Evolutionary conservation across 306 rosid genomes (phyloP), one percentile per base, ranked within the genome.

Genomic region (Spatholobus suberectus): DNA sequence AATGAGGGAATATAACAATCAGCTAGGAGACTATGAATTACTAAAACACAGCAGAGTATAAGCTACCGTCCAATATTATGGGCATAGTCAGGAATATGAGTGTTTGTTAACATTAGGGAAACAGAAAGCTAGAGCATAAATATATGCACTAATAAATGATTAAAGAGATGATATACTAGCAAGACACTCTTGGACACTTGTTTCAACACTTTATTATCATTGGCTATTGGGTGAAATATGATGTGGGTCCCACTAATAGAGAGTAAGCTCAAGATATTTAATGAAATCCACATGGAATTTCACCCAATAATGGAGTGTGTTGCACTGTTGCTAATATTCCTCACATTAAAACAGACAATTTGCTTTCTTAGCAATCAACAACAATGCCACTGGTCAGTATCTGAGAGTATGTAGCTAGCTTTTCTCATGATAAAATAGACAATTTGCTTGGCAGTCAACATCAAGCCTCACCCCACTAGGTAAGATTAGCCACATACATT

Each of bases 1-100:
- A 74, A 86, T 73, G 27, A 47, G 35, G 35, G 54, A 76, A 74
- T n/a, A 61, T 49, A 74, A 58, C 34, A 29, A 80, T 81, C 84
- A 57, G 79, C 79, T 78, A 46, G 73, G 74, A 82, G 57, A 41
- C 70, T 32, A 13, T 29, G 72, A 66, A 40, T 40, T 24, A 58
- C 49, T 9, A 72, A 71, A 44, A 34, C 29, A 74, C 47, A 69
- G 24, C 35, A 70, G 46, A 62, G 14, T 17, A 41, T 5, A 73
- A 44, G 11, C 17, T 23, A 71, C 58, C 21, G 77, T n/a, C 54
- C 75, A 74, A 43, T 59, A 67, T 74, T 11, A 83, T n/a, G 14
- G 23, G 24, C 41, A 73, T 6, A 46, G 38, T 77, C 17, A 18
- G 7, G 75, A 66, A 77, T n/a, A n/a, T 40, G 59, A 78, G 80